Base-by-base conservation (phyloP, 1,284 basidiomycete genomes). In the Macrocybe sp. region DNA sequence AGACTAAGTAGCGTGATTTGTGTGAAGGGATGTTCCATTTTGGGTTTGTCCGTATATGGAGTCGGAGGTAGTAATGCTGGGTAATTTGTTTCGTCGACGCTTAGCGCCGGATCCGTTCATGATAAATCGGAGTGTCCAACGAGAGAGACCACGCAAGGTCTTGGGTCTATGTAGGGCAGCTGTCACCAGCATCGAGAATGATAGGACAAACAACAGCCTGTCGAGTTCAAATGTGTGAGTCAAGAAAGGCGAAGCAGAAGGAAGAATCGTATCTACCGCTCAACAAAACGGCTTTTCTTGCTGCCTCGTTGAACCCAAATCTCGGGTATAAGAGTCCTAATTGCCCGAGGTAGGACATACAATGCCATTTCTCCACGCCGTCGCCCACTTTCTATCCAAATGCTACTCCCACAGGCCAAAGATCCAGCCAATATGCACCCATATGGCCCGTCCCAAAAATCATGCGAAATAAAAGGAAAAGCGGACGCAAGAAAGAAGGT, bases 311-410 rank as follows among this genome's bases (percentile, higher is more conserved):
- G 72, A 22, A 80, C 43, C 76, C 79, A 82, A 6, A 56, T 59
- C 50, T 77, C 65, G 0, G 83, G 75, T 10, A 89, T 61, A 42
- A 70, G 78, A 0, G 85, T 72, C 39, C 83, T 68, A 22, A 89
- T 58, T 7, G 85, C 86, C 48, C 78, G 69, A 1, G 88, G 86
- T 2, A 89, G 65, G 44, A 88, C 87, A 57, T 89, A 89, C 37
- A 89, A 61, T 0, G 85, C 79, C 68, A 90, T 86, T 62, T 90
- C 87, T 2, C 85, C 85, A 46, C 88, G 68, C 53, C 87, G 66
- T 43, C 69, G 69, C 3, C 79, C 79, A 48, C 81, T 79, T 59
- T 90, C 86, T 38, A 89, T 75, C 77, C 79, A 88, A 41, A 90
- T 86, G 49, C 83, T 87, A 44, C 73, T 69, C 2, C 87, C 87